phyloP scores from a whole-genome alignment of 768 basidiomycete genomes.

The Psilocybe subaeruginosa region DNA sequence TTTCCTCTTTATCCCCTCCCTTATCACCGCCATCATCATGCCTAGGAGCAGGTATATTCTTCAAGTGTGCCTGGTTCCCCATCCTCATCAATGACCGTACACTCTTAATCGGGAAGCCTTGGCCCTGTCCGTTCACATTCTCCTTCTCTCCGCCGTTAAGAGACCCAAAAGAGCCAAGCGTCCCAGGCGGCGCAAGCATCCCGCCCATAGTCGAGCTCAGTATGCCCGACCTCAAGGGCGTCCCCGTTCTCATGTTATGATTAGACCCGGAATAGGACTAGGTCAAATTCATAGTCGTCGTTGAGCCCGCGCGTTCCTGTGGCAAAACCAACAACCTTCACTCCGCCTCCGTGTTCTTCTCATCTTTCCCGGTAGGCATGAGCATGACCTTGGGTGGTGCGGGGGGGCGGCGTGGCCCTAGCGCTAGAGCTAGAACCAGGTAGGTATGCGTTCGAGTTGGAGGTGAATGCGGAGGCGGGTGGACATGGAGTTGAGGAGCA shows the following conservation, averaged over 20 bases:
- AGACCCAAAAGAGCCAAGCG: not conserved
- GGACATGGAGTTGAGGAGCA: not conserved
- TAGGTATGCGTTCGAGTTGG: not conserved
- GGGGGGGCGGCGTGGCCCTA: not conserved
- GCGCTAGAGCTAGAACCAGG: not conserved
- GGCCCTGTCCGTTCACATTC: constrained; percentile 11
- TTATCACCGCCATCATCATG: constrained; percentile 31
- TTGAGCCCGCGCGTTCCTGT: not conserved
- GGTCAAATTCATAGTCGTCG: not conserved
- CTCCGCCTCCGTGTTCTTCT: not conserved
- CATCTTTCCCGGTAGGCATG: constrained; percentile 14
- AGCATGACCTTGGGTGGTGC: constrained; percentile 3
- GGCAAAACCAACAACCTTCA: not conserved
- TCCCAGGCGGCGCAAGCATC: constrained; percentile 36
- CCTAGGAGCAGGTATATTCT: constrained; percentile 26
- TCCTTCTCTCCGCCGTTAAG: no score
- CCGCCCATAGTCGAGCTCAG: constrained; percentile 20
- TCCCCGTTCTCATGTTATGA: not conserved
- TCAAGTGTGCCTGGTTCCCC: constrained; percentile 70
- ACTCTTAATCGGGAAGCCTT: constrained; percentile 75
- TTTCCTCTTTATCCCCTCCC: constrained; percentile 24
- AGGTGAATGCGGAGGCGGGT: not conserved
- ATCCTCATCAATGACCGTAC: constrained; percentile 74
- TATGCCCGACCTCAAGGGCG: constrained; percentile 36
- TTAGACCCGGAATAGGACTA: no score